Conservation (phyloP, 441 rosid species). For the Syzygium syzygioides region DNA sequence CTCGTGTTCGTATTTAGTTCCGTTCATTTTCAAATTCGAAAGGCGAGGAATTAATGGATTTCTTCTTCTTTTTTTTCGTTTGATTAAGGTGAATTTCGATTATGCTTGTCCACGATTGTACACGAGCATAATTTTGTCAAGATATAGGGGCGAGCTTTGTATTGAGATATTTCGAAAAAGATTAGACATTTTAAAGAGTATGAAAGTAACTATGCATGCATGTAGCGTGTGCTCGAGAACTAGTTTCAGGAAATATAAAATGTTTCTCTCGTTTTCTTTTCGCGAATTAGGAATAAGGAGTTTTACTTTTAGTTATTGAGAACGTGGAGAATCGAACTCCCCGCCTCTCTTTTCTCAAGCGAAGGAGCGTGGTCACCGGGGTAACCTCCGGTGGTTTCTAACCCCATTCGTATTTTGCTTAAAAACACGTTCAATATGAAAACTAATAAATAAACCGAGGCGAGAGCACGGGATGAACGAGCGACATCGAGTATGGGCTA, state of each 20-base stretch:
- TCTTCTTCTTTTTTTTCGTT: rapidly evolving
- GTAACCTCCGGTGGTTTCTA: too few species aligned
- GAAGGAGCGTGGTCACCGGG: too few species aligned
- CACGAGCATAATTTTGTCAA: neutral
- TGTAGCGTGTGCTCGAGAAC: neutral
- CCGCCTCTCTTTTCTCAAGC: too few species aligned
- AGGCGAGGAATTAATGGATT: neutral
- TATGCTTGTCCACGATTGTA: neutral
- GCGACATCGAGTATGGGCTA: too few species aligned
- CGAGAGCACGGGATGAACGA: too few species aligned
- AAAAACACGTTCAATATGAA: too few species aligned
- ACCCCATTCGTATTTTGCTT: too few species aligned
- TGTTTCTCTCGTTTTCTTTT: neutral
- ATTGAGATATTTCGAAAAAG: neutral
- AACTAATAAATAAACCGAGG: too few species aligned
- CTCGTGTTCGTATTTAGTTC: neutral
- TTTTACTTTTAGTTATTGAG: too few species aligned
- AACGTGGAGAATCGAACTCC: too few species aligned
- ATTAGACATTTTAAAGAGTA: neutral
- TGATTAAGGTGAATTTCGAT: neutral
- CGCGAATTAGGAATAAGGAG: too few species aligned
- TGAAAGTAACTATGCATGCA: too few species aligned
- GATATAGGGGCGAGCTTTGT: neutral
- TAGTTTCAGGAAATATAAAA: neutral
- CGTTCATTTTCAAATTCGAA: neutral